Base-by-base conservation (phyloP, 139 green algal genomes). In the Auxenochlorella pyrenoidosa region DNA sequence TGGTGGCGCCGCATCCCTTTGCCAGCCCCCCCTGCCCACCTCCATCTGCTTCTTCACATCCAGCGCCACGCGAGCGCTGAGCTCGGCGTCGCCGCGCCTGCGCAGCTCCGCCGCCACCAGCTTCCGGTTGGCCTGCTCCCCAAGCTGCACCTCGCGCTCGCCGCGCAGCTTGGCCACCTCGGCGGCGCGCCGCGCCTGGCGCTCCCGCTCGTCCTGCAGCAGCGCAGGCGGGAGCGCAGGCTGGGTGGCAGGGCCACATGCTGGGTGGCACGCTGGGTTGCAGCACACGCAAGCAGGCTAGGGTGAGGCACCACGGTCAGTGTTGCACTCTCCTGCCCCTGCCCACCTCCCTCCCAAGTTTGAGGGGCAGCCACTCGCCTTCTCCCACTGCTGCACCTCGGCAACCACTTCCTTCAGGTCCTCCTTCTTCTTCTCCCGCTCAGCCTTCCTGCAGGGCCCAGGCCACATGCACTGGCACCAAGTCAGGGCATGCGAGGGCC, bases 21-120 rank as follows among this genome's bases (percentile, higher is more conserved):
- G 51, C 38, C 41, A 54, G 16, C 70, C 38, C 22, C 21, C 43
- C 10, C 43, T 43, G 19, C 75, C 28, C 73, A 83, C 84, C 84
- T 88, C 84, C 75, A 83, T 77, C 75, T 82, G 77, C 3, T 41
- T n/a, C 77, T 86, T 85, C 36, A 86, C 26, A 18, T 89, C 78
- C 65, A 82, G 24, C 16, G 77, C 78, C 2, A 89, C 43, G 34
- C 77, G 77, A 5, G 63, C 66, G 58, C 41, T 81, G 77, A 81
- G 30, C 65, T 89, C 78, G 26, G 84, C 77, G 65, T 89, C 85
- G 21, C 44, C 65, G 47, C 58, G 36, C 44, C 44, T 47, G 65
- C 59, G 63, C 73, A 88, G 84, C 73, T 78, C 84, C 30, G 75
- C 73, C 32, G 75, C 84, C 54, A 77, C 59, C 59, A 47, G 38